phyloP scores from a whole-genome alignment of 2,329 filamentous ascomycete species.

The Hypoxylon sp. region DNA sequence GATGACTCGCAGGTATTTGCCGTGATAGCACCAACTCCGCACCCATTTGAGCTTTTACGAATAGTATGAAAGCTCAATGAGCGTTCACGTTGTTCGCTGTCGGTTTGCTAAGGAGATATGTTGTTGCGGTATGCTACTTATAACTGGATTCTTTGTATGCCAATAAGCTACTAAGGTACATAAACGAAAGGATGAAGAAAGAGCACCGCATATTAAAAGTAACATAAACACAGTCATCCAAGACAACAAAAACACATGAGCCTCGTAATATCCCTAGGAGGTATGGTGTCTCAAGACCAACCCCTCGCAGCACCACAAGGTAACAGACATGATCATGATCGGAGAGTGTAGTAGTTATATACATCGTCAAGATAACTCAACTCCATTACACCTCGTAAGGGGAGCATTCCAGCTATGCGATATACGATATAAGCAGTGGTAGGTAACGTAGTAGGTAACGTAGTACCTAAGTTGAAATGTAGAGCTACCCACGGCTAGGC shows the following conservation, averaged over 20 bases:
- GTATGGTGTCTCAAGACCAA: no score
- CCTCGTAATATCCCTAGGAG: constrained; percentile 8
- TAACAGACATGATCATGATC: neutral
- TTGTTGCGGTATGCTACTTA: neutral
- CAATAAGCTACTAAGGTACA: constrained; percentile 2
- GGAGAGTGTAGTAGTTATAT: neutral
- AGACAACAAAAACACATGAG: constrained; percentile 16
- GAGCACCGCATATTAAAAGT: neutral
- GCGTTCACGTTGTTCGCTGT: neutral
- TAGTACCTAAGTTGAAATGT: neutral
- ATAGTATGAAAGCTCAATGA: neutral
- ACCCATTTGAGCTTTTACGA: neutral
- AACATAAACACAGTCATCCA: constrained; percentile 13
- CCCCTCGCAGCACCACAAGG: neutral
- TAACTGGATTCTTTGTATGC: neutral
- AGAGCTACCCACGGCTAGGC: neutral
- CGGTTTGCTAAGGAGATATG: neutral
- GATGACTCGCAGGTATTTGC: neutral
- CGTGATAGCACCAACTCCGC: neutral
- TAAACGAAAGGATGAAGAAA: constrained; percentile 4
- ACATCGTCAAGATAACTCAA: neutral
- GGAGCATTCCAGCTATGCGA: neutral
- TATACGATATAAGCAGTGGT: neutral
- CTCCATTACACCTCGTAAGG: neutral
- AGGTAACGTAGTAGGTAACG: neutral